phyloP scores from a whole-genome alignment of 805 yeast species.

The Wickerhamiella bombiphila region DNA sequence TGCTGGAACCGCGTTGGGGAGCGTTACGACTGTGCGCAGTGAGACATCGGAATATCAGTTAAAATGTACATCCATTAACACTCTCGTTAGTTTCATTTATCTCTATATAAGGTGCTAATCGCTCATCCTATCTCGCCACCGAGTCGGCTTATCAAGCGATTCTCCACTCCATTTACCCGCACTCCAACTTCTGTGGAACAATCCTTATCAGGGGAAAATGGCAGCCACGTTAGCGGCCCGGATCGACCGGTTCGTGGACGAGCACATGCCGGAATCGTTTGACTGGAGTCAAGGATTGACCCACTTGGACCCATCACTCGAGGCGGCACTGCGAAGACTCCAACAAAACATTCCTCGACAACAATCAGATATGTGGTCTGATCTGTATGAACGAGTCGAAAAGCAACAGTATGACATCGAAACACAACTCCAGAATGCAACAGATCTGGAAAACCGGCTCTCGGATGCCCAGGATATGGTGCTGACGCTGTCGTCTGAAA shows the following conservation, averaged over 20 bases:
- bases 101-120: too few species aligned
- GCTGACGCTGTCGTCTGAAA: constrained; percentile 20
- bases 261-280: constrained; percentile 6
- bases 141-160: too few species aligned
- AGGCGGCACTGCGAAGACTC: constrained; percentile 16
- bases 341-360: constrained; percentile 9
- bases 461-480: constrained; percentile 24
- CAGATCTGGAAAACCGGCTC: constrained; percentile 22
- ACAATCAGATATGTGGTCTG: constrained; percentile 15
- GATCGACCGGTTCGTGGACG: constrained; percentile 16
- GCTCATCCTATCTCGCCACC: too few species aligned
- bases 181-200: too few species aligned
- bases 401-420: constrained; percentile 26
- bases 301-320: constrained; percentile 8
- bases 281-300: constrained; percentile 15
- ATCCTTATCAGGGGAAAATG: too few species aligned
- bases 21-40: too few species aligned
- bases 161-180: too few species aligned
- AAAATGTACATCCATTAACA: too few species aligned
- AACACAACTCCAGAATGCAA: constrained; percentile 22
- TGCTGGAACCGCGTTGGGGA: too few species aligned
- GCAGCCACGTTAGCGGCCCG: constrained; percentile 12
- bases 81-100: too few species aligned
- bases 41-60: too few species aligned
- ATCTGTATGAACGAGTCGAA: constrained; percentile 22